A percentile compares a stretch with the other conserved stretches of the same genome.
Evolutionary conservation across 2,329 filamentous ascomycete genomes (phyloP).

Genomic region (Xylariomycetidae sp.): DNA sequence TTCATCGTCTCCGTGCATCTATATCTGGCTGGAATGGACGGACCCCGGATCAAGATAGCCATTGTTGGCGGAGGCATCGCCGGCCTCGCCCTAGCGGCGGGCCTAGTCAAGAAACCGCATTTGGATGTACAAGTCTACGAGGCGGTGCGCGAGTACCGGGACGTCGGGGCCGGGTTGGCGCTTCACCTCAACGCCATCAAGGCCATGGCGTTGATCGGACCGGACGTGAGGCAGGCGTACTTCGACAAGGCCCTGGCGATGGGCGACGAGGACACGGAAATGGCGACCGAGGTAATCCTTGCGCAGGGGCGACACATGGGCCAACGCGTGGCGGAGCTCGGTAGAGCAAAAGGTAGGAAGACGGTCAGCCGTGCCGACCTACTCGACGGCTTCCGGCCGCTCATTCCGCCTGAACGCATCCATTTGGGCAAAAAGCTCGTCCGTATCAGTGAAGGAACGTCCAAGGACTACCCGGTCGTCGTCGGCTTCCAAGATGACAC

Average conservation of each 20-base stretch:
- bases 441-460: slow-evolving; percentile 8
- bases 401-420: slow-evolving; percentile 18
- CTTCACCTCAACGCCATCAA: slow-evolving; percentile 33
- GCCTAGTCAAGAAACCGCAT: slow-evolving; percentile 27
- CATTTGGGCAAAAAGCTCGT: slow-evolving; percentile 22
- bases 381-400: slow-evolving; percentile 21
- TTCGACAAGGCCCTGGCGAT: slow-evolving; percentile 24
- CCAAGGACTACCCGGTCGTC: slow-evolving; percentile 6
- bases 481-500: slow-evolving; percentile 25
- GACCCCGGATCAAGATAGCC: slow-evolving; percentile 19
- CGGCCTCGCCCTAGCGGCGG: slow-evolving; percentile 31
- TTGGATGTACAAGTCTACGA: slow-evolving; percentile 34
- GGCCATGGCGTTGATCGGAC: slow-evolving; percentile 30
- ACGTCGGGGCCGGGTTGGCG: slow-evolving; percentile 34
- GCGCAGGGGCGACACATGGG: slow-evolving; percentile 20
- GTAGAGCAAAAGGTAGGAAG: slow-evolving; percentile 28
- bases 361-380: slow-evolving; percentile 28
- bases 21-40: too few relatives aligned
- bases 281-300: slow-evolving; percentile 29
- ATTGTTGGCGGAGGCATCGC: slow-evolving; percentile 29
- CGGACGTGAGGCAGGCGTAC: slow-evolving; percentile 28
- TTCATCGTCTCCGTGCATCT: too few relatives aligned
- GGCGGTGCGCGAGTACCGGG: slow-evolving; percentile 23
- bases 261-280: slow-evolving; percentile 26
- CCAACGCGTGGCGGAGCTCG: slow-evolving; percentile 25